Conservation (phyloP, 371 early-diverging fungal genomes). For the Apophysomyces trapeziformis region DNA sequence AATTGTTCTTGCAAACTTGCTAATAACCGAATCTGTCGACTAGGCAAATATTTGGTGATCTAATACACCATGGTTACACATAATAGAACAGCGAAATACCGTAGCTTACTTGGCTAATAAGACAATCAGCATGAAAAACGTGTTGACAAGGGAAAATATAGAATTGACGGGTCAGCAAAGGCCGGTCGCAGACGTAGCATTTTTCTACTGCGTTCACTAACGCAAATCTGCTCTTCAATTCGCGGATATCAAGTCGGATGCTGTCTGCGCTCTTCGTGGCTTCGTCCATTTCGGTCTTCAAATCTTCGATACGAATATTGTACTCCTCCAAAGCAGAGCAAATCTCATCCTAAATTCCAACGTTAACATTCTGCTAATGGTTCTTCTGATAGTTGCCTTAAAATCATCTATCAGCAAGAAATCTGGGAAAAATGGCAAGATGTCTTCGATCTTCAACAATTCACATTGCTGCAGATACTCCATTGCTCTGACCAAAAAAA, state of each 20-base stretch:
- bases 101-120: conserved; percentile 66
- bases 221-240: conserved; percentile 77
- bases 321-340: conserved; percentile 86
- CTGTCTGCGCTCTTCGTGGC: conserved; percentile 84
- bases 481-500: conserved; percentile 67
- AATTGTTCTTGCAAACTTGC: conserved; percentile 63
- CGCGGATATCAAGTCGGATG: conserved; percentile 82
- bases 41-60: conserved; percentile 37
- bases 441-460: conserved; percentile 91
- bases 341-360: conserved; percentile 67
- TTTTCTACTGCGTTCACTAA: conserved; percentile 77
- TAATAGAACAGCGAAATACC: background rate
- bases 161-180: conserved; percentile 84
- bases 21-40: conserved; percentile 44
- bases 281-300: conserved; percentile 90
- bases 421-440: conserved; percentile 95
- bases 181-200: conserved; percentile 79
- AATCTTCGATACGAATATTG: conserved; percentile 76
- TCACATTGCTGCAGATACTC: conserved; percentile 78
- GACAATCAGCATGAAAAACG: conserved; percentile 89
- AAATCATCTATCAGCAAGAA: conserved; percentile 94
- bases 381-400: conserved; percentile 53
- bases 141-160: conserved; percentile 96
- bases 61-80: conserved; percentile 13
- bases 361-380: background rate